Conservation (phyloP, 2,329 filamentous ascomycete genomes). For the Fusarium verticillioides region DNA sequence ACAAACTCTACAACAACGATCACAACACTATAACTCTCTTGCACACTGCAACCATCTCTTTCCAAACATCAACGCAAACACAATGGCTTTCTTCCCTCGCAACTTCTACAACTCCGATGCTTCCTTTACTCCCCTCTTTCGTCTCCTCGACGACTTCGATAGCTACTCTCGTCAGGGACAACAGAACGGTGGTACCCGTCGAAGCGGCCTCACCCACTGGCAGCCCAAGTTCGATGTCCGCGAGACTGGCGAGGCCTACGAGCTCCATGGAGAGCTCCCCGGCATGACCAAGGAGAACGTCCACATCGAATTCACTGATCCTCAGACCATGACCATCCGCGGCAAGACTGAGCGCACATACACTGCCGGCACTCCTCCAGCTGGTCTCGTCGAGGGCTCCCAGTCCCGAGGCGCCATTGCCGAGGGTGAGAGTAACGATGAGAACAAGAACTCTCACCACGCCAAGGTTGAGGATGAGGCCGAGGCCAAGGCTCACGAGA, state of each 20-base stretch:
- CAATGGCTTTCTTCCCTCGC: slow-evolving; percentile 71
- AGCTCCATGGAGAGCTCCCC: slow-evolving; percentile 83
- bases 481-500: slow-evolving; percentile 32
- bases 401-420: slow-evolving; percentile 53
- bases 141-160: slow-evolving; percentile 72
- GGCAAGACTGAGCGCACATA: slow-evolving; percentile 75
- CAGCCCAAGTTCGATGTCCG: slow-evolving; percentile 82
- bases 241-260: slow-evolving; percentile 74
- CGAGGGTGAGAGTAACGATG: slow-evolving; percentile 54
- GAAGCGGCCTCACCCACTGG: slow-evolving; percentile 64
- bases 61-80: slow-evolving; percentile 48
- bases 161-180: slow-evolving; percentile 59
- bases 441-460: slow-evolving; percentile 59
- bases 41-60: slow-evolving; percentile 42
- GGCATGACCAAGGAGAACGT: slow-evolving; percentile 80
- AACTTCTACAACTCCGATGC: slow-evolving; percentile 61
- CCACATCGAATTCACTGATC: slow-evolving; percentile 81
- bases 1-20: slow-evolving; percentile 4
- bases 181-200: slow-evolving; percentile 35
- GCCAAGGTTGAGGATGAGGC: slow-evolving; percentile 74
- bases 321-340: slow-evolving; percentile 76
- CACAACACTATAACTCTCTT: slow-evolving; percentile 19
- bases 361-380: slow-evolving; percentile 63
- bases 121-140: slow-evolving; percentile 70
- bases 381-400: slow-evolving; percentile 60